Evolutionary conservation across 73 alveolate species (phyloP).

Genomic region (Paramecium octaurelia): DNA sequence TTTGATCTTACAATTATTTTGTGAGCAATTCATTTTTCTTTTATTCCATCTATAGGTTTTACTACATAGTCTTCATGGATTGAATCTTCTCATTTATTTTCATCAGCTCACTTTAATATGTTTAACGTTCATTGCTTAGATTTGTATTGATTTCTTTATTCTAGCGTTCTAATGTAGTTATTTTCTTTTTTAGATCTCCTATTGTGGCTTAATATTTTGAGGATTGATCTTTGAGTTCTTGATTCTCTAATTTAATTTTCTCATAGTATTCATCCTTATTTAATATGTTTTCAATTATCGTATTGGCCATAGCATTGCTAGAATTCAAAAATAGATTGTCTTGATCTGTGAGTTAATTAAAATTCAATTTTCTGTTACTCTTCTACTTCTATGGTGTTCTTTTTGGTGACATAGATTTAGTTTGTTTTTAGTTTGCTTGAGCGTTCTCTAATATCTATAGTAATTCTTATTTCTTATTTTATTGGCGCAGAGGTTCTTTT

Average conservation of each 20-base stretch:
- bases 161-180: background rate
- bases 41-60: constrained; percentile 33
- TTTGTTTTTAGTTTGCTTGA: background rate
- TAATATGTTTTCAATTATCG: constrained; percentile 21
- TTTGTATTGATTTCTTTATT: background rate
- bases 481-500: background rate
- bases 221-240: background rate
- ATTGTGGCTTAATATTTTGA: background rate
- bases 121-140: background rate
- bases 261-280: constrained; percentile 49
- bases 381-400: background rate
- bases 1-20: constrained; percentile 11
- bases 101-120: background rate
- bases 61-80: background rate
- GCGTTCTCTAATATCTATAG: constrained; percentile 31
- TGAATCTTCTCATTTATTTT: constrained; percentile 22
- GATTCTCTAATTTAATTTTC: constrained; percentile 1
- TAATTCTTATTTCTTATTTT: background rate
- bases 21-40: constrained; percentile 40
- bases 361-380: constrained; percentile 34
- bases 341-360: constrained; percentile 14
- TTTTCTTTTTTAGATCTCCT: background rate
- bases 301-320: background rate
- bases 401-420: constrained; percentile 10
- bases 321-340: background rate